phyloP scores from a whole-genome alignment of 164 flowering plant species.

The Echeveria elegans region DNA sequence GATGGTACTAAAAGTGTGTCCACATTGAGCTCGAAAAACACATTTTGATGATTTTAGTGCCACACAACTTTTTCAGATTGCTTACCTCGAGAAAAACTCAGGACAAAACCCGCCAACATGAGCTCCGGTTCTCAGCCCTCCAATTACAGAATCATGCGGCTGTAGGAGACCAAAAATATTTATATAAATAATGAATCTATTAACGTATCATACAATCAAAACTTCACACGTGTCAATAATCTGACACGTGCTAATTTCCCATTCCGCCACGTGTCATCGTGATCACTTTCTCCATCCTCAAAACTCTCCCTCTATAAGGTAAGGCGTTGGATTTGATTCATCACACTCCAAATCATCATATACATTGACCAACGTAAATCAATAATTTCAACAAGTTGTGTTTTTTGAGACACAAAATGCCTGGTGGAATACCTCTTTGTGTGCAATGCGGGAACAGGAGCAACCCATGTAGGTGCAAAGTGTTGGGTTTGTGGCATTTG shows the following conservation, averaged over 20 bases:
- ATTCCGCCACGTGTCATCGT: background rate
- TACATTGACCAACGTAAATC: no score
- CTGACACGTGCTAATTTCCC: background rate
- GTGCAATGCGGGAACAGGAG: conserved; percentile 55
- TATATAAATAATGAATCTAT: no score
- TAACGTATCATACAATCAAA: background rate
- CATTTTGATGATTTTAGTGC: no score
- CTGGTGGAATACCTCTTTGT: conserved; percentile 32
- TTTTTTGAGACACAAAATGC: background rate
- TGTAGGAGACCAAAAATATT: no score
- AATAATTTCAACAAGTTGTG: no score
- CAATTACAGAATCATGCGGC: background rate
- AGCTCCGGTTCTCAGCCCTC: background rate
- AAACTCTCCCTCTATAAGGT: no score
- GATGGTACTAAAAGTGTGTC: no score
- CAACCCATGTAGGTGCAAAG: conserved; percentile 79
- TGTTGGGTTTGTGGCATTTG: conserved; percentile 60
- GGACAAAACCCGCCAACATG: background rate
- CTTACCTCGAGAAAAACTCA: background rate
- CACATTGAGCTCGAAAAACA: no score
- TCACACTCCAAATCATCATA: background rate
- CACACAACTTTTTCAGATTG: background rate
- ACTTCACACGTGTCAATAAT: background rate
- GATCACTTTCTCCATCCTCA: background rate
- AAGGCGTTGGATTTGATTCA: background rate